Base-by-base conservation (phyloP, 1,284 basidiomycete species). In the Heterobasidion annosum region DNA sequence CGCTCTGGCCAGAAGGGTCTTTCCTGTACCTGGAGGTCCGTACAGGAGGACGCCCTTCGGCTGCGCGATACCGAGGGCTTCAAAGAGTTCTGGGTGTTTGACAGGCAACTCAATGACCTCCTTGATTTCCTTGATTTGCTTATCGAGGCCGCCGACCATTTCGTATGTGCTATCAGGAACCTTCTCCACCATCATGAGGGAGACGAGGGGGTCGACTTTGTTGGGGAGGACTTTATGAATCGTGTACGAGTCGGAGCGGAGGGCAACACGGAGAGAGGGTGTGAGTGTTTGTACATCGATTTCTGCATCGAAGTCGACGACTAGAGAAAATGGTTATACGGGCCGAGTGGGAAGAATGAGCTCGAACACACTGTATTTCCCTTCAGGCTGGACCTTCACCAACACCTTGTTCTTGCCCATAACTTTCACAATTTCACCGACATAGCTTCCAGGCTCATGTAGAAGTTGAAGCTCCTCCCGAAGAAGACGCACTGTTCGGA, bases 101-200 rank as follows among this genome's bases (percentile, higher is more conserved):
- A 99, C 94, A 33, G 96, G 96, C 37, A 98, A 75, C 71, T 98
- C 96, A 70, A 99, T 98, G 64, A 98, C 96, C 72, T 99, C 96
- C 69, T 98, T 98, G 70, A 99, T 98, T 72, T 98, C 96, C 70
- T 98, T 98, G 70, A 99, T 99, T 68, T 98, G 96, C 69, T 90
- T 93, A 77, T 99, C 96, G 58, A 99, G 81, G 67, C 96, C 96
- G 51, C 96, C 96, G 61, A 99, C 96, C 94, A 98, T 98, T 72
- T 99, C 96, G 72, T 99, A 99, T 40, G 96, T 99, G 69, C 90
- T 93, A 70, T 99, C 96, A 0, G 96, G 96, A 0, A 98, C 96
- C 71, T 99, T 99, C 75, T 99, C 96, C n/a, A 98, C 96, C 96
- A 98, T 98, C 97, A 99, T 97, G 59, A 97, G 82, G 25, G 92